Evolutionary conservation across 805 yeast genomes (phyloP).

Genomic region (Komagataella ulmi): DNA sequence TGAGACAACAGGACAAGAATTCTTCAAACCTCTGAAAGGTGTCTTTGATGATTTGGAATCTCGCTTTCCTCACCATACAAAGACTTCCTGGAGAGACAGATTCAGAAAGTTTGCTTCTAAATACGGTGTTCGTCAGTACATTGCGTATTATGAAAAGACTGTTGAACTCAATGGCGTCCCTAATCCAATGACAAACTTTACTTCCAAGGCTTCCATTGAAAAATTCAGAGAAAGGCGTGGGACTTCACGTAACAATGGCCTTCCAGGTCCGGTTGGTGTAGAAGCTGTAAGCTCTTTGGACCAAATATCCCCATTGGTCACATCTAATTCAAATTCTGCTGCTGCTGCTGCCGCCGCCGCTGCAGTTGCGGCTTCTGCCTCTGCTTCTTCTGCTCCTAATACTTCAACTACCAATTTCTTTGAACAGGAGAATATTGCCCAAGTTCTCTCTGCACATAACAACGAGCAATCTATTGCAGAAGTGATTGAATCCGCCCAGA

Average conservation of each 20-base stretch:
- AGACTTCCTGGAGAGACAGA: conserved; percentile 74
- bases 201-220: conserved; percentile 20
- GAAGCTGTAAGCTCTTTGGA: background rate
- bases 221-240: conserved; percentile 7
- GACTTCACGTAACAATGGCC: background rate
- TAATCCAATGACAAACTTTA: conserved; percentile 43
- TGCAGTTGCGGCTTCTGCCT: background rate
- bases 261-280: background rate
- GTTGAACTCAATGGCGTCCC: conserved; percentile 25
- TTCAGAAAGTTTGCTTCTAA: conserved; percentile 54
- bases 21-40: background rate
- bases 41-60: conserved; percentile 26
- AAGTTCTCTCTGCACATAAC: background rate
- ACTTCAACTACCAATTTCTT: background rate
- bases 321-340: conserved; percentile 1
- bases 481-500: background rate
- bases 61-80: conserved; percentile 38
- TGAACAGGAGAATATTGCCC: background rate
- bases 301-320: background rate
- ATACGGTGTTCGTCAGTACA: conserved; percentile 49
- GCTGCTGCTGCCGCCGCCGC: background rate
- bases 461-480: background rate
- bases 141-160: conserved; percentile 35
- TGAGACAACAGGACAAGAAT: background rate
- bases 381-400: background rate